phyloP scores from a whole-genome alignment of 2,329 filamentous ascomycete genomes.

The Gaeumannomyces tritici region DNA sequence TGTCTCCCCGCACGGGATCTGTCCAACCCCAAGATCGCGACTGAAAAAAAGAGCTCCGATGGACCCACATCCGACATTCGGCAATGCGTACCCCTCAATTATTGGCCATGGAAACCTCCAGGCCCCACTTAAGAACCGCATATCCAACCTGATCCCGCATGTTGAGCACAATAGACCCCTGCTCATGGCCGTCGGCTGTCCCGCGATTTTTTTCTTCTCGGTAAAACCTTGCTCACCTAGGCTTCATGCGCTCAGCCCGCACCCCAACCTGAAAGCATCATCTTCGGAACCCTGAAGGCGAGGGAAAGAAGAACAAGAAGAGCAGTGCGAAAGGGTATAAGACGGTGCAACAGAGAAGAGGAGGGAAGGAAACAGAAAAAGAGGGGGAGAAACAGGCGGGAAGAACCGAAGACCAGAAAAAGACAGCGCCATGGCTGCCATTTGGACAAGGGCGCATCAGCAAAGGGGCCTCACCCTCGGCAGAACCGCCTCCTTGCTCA shows the following conservation, averaged over 20 bases:
- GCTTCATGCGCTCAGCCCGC: neutral
- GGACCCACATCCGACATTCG: neutral
- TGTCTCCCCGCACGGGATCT: neutral
- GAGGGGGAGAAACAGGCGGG: neutral
- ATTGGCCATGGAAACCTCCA: neutral
- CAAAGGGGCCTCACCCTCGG: neutral
- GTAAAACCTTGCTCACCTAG: neutral
- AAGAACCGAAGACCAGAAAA: no score
- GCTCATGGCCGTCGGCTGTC: neutral
- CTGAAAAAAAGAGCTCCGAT: neutral
- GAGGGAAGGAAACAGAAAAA: neutral
- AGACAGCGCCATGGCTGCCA: neutral
- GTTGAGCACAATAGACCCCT: neutral
- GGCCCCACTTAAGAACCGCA: neutral
- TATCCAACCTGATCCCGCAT: neutral
- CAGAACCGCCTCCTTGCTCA: neutral
- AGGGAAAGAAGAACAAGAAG: neutral
- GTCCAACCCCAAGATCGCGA: neutral
- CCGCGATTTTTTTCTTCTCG: neutral
- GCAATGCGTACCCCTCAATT: neutral
- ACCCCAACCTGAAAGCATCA: neutral
- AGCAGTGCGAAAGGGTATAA: neutral
- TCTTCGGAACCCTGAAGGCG: neutral
- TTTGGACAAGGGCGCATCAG: neutral
- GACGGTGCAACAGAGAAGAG: neutral